Evolutionary conservation across 331 rosid species (phyloP).

Genomic region (Quercus tomentella): DNA sequence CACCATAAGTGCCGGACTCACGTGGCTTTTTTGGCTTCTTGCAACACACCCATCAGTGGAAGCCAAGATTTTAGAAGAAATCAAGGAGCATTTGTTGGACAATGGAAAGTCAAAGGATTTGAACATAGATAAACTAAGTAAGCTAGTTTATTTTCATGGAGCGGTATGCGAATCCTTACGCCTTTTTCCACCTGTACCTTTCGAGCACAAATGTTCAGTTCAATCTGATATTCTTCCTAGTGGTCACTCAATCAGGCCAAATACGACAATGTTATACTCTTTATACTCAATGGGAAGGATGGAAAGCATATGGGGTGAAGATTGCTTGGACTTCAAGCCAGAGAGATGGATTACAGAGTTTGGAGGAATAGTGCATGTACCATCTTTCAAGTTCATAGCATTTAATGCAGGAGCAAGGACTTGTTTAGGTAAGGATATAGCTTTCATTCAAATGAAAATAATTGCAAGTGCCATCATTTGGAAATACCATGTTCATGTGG

Average conservation of each 20-base stretch:
- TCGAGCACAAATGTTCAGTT: slow-evolving; percentile 19
- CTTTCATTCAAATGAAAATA: slow-evolving; percentile 39
- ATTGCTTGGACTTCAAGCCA: slow-evolving; percentile 51
- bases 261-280: slow-evolving; percentile 6
- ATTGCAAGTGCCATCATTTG: slow-evolving; percentile 27
- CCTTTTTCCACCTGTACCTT: slow-evolving; percentile 43
- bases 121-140: too few relatives aligned
- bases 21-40: slow-evolving; percentile 48
- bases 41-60: slow-evolving; percentile 34
- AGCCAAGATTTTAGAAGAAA: slow-evolving; percentile 31
- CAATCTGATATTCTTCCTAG: slow-evolving; percentile 32
- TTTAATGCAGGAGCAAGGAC: slow-evolving; percentile 49
- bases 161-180: slow-evolving; percentile 36
- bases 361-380: slow-evolving; percentile 22
- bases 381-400: slow-evolving; percentile 37
- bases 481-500: slow-evolving; percentile 15
- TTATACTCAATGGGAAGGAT: slow-evolving; percentile 44
- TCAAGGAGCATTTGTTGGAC: neutral
- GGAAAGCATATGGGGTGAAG: slow-evolving; percentile 23
- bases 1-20: slow-evolving; percentile 23
- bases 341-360: slow-evolving; percentile 54
- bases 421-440: slow-evolving; percentile 44
- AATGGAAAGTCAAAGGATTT: neutral
- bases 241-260: slow-evolving; percentile 28
- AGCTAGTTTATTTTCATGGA: slow-evolving; percentile 5